Evolutionary conservation across 177 flowering plant species (phyloP).

Genomic region (Vitis hybrid): DNA sequence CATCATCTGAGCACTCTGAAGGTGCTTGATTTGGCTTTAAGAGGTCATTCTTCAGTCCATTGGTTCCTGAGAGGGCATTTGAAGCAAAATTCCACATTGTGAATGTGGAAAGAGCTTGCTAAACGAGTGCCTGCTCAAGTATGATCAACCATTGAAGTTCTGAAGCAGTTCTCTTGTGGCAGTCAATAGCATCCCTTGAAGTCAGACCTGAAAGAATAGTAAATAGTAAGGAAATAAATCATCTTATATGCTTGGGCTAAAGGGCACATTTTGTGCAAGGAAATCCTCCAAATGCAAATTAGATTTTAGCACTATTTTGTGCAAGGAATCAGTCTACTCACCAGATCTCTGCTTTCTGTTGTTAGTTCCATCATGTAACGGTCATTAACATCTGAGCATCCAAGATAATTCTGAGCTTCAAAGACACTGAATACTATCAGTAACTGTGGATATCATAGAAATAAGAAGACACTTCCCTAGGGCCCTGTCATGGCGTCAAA

Average conservation of each 20-base stretch:
- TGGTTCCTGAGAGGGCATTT: slow-evolving; percentile 10
- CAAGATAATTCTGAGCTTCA: too few relatives aligned
- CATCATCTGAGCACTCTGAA: slow-evolving; percentile 27
- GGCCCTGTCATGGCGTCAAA: too few relatives aligned
- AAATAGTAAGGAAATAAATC: slow-evolving; percentile 1
- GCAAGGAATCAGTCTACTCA: neutral
- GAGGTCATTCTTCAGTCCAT: slow-evolving; percentile 15
- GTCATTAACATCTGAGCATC: too few relatives aligned
- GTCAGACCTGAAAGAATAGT: slow-evolving; percentile 3
- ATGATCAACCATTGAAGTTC: neutral
- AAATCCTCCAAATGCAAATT: too few relatives aligned
- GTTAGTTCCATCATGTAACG: too few relatives aligned
- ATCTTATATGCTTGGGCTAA: neutral
- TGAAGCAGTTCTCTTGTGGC: neutral
- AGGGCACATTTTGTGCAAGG: neutral
- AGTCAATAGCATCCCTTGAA: neutral
- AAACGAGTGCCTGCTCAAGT: neutral
- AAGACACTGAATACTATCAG: too few relatives aligned
- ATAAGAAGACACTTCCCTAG: too few relatives aligned
- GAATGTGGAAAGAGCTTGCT: neutral
- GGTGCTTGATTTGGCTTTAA: slow-evolving; percentile 5
- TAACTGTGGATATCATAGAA: too few relatives aligned
- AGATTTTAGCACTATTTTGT: too few relatives aligned
- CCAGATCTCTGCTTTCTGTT: too few relatives aligned
- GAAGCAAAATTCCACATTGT: slow-evolving; percentile 29